Conservation (phyloP, 768 basidiomycete species). For the Lactarius hengduanensis region DNA sequence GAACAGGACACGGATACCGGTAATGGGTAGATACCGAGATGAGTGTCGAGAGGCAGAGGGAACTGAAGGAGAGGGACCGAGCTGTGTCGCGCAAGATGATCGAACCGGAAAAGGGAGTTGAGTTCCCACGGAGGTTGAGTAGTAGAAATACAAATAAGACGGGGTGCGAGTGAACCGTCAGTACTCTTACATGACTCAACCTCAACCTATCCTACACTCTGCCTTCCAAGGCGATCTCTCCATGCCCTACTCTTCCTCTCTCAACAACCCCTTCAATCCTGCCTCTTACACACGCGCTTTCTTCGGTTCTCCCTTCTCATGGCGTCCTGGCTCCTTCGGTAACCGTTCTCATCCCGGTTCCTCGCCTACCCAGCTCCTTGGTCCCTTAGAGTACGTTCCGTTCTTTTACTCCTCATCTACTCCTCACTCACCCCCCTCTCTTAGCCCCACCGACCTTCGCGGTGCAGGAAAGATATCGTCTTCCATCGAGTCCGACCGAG, state of each 20-base stretch:
- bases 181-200: slow-evolving; percentile 37
- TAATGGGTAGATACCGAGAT: background rate
- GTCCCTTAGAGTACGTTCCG: background rate
- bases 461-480: slow-evolving; percentile 46
- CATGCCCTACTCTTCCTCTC: slow-evolving; percentile 50
- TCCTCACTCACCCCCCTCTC: background rate
- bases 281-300: slow-evolving; percentile 67
- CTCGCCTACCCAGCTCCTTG: slow-evolving; percentile 29
- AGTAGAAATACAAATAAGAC: slow-evolving; percentile 19
- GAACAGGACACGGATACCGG: background rate
- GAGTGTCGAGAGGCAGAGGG: background rate
- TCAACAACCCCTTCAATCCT: slow-evolving; percentile 54
- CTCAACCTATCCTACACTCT: slow-evolving; percentile 48
- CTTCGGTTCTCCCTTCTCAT: slow-evolving; percentile 71
- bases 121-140: background rate
- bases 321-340: slow-evolving; percentile 65
- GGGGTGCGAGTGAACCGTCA: background rate
- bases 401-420: slow-evolving; percentile 1
- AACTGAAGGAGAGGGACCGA: background rate
- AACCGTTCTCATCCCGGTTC: slow-evolving; percentile 61
- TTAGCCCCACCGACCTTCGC: slow-evolving; percentile 47
- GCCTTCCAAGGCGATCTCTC: slow-evolving; percentile 33
- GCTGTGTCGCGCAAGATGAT: slow-evolving; percentile 5
- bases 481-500: slow-evolving; percentile 60
- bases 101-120: background rate